Conservation (phyloP, 1,139 yeast genomes). For the Lodderomyces theae region DNA sequence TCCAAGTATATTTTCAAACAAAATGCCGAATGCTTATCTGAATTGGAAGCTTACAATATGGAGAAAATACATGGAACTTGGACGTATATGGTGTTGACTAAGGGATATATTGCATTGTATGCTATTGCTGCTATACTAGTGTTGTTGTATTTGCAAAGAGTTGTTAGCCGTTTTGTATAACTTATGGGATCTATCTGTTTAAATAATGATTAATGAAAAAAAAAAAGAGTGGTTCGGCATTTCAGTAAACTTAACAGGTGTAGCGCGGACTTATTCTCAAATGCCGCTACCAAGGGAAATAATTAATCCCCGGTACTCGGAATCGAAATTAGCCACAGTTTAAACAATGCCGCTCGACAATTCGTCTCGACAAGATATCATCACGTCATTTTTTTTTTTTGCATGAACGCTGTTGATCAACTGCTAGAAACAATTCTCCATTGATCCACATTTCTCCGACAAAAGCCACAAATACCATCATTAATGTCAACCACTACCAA, state of each 20-base stretch:
- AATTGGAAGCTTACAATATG: constrained; percentile 64
- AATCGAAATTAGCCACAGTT: too few species aligned
- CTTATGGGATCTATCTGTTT: too few species aligned
- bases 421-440: too few species aligned
- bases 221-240: too few species aligned
- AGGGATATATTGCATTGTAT: constrained; percentile 43
- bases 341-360: too few species aligned
- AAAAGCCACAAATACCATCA: too few species aligned
- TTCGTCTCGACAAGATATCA: not conserved
- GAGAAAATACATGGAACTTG: constrained; percentile 53
- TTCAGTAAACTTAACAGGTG: too few species aligned
- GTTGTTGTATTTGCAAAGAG: constrained; percentile 28
- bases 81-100: constrained; percentile 53
- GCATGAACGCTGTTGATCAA: too few species aligned
- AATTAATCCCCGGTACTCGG: constrained; percentile 1
- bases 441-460: too few species aligned
- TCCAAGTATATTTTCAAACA: constrained; percentile 63
- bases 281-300: not conserved
- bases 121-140: constrained; percentile 22
- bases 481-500: constrained; percentile 4
- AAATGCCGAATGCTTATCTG: constrained; percentile 58
- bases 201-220: not conserved
- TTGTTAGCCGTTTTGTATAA: constrained; percentile 15
- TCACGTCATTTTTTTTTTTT: too few species aligned
- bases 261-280: not conserved